phyloP scores from a whole-genome alignment of 2,329 filamentous ascomycete species.

The Epichloe sp. region DNA sequence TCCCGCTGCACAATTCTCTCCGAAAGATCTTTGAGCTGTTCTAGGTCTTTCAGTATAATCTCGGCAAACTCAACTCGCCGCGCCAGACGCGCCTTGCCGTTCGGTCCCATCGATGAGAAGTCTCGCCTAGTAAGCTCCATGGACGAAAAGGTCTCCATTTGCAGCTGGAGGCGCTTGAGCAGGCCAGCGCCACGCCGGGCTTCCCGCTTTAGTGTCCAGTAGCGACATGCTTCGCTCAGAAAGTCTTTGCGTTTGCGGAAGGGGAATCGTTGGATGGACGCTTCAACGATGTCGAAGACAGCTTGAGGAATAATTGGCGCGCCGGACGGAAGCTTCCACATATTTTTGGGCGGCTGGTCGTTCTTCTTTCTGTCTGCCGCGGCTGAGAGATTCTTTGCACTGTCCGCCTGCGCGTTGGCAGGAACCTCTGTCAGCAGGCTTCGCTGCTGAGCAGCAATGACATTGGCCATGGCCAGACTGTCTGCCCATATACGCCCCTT shows the following conservation, averaged over 20 bases:
- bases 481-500: slow-evolving; percentile 84
- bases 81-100: slow-evolving; percentile 62
- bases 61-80: slow-evolving; percentile 83
- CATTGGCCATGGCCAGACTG: slow-evolving; percentile 70
- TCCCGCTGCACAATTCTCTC: slow-evolving; percentile 64
- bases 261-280: slow-evolving; percentile 68
- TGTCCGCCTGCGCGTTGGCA: slow-evolving; percentile 71
- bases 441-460: slow-evolving; percentile 61
- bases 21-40: slow-evolving; percentile 58
- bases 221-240: slow-evolving; percentile 83
- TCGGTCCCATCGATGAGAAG: slow-evolving; percentile 87
- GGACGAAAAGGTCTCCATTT: slow-evolving; percentile 91
- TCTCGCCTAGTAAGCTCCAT: slow-evolving; percentile 95
- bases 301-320: slow-evolving; percentile 87
- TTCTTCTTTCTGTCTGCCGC: slow-evolving; percentile 70
- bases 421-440: slow-evolving; percentile 53
- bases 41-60: slow-evolving; percentile 60
- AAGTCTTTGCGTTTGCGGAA: slow-evolving; percentile 80
- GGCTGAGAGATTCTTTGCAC: slow-evolving; percentile 64
- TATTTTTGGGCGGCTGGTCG: slow-evolving; percentile 20
- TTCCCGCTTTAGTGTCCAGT: slow-evolving; percentile 96
- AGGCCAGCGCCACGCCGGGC: slow-evolving; percentile 81
- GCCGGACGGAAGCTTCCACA: slow-evolving; percentile 89
- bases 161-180: slow-evolving; percentile 82
- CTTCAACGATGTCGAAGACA: slow-evolving; percentile 75